Percentiles rank a stretch among this genome's conserved stretches.
phyloP scores from a whole-genome alignment of 345 rosid genomes.

The Eucalyptus erythrocorys region DNA sequence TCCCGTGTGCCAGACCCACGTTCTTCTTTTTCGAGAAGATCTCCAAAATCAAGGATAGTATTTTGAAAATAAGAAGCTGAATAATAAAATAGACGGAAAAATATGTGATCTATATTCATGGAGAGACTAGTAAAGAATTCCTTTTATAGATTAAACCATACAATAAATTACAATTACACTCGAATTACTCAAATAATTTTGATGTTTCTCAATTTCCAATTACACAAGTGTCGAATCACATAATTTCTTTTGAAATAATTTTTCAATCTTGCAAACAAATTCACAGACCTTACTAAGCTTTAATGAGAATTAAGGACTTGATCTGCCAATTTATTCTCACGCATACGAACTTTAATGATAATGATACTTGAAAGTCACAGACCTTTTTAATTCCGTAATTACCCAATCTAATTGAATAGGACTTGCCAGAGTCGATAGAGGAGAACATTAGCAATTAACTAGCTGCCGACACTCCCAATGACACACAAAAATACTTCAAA shows the following conservation, averaged over 20 bases:
- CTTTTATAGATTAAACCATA: no score
- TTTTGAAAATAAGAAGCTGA: no score
- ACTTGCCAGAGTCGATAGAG: not conserved
- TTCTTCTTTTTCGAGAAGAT: slow-evolving; percentile 44
- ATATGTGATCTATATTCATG: not conserved
- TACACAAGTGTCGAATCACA: not conserved
- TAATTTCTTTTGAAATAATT: not conserved
- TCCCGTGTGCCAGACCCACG: slow-evolving; percentile 59
- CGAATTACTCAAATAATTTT: not conserved
- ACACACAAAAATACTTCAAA: not conserved
- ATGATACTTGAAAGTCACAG: not conserved
- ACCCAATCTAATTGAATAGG: not conserved
- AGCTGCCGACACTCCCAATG: not conserved
- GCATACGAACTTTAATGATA: not conserved
- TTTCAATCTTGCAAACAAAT: not conserved
- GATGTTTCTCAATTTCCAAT: not conserved
- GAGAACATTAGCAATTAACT: not conserved
- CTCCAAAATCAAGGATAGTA: not conserved
- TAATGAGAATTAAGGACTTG: not conserved
- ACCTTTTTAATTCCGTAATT: not conserved
- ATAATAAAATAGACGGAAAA: no score
- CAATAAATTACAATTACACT: no score
- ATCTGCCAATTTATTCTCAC: not conserved
- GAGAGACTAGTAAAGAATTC: not conserved
- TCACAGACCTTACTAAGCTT: not conserved